Evolutionary conservation across 2,329 filamentous ascomycete genomes (phyloP).

Genomic region (Colletotrichum karsti): DNA sequence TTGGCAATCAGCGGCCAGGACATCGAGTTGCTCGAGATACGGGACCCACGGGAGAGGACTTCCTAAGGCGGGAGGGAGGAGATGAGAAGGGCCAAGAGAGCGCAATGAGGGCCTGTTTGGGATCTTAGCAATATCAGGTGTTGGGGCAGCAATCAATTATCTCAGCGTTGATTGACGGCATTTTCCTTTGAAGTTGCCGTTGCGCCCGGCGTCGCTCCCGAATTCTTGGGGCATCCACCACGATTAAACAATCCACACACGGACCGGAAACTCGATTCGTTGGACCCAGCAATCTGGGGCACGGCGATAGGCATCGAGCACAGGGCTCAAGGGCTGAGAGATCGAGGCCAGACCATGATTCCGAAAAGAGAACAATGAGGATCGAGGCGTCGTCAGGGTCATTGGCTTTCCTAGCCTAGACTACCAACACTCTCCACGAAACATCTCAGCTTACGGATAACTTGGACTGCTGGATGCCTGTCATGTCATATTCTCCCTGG

Average conservation of each 20-base stretch:
- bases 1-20: not conserved
- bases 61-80: not conserved
- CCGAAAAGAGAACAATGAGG: not conserved
- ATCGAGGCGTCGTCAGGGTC: not conserved
- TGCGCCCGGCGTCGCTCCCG: not conserved
- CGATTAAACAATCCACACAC: not conserved
- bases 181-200: not conserved
- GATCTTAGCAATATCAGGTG: not conserved
- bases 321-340: conserved; percentile 10
- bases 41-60: not conserved
- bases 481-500: not conserved
- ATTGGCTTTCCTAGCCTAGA: not conserved
- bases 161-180: not conserved
- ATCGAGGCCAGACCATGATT: conserved; percentile 27
- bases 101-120: not conserved
- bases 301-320: not conserved
- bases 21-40: not conserved
- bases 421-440: not conserved
- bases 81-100: not conserved
- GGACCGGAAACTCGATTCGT: conserved; percentile 1
- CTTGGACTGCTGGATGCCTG: not conserved
- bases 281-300: conserved; percentile 12
- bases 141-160: not conserved
- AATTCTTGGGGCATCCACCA: conserved; percentile 2
- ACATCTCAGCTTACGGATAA: not conserved